phyloP scores from a whole-genome alignment of 1,139 yeast genomes.

The Hyphopichia pseudoburtonii region DNA sequence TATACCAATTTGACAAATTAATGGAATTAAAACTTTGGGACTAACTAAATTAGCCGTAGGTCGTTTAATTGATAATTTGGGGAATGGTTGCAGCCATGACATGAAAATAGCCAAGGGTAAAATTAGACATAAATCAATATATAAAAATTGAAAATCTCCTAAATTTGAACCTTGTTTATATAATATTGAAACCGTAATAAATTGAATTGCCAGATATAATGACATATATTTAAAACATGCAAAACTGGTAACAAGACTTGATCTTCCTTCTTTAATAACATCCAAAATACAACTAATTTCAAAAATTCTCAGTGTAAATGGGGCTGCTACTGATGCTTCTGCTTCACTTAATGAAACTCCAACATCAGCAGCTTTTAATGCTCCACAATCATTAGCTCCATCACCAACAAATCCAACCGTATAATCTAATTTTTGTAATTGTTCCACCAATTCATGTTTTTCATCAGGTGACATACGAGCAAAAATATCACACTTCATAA shows the following conservation, averaged over 20 bases:
- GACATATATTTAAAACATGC: slow-evolving; percentile 98
- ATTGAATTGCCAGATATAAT: slow-evolving; percentile 93
- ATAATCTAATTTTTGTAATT: slow-evolving; percentile 78
- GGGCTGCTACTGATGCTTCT: slow-evolving; percentile 98
- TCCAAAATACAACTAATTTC: slow-evolving; percentile 91
- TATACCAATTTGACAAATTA: slow-evolving; percentile 68
- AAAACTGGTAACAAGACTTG: slow-evolving; percentile 90
- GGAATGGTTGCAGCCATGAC: slow-evolving; percentile 93
- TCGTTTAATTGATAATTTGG: slow-evolving; percentile 60
- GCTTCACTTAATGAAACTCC: slow-evolving; percentile 96
- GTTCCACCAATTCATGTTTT: slow-evolving; percentile 91
- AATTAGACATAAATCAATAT: slow-evolving; percentile 86
- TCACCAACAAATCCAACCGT: slow-evolving; percentile 98
- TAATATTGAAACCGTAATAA: slow-evolving; percentile 77
- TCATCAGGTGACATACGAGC: slow-evolving; percentile 99
- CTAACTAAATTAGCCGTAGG: slow-evolving; percentile 95
- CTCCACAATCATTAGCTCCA: slow-evolving; percentile 98
- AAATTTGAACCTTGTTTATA: slow-evolving; percentile 88
- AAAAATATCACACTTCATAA: slow-evolving; percentile 74
- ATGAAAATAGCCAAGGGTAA: slow-evolving; percentile 92
- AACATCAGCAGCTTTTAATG: slow-evolving; percentile 94
- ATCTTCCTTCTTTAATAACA: slow-evolving; percentile 91
- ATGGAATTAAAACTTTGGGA: slow-evolving; percentile 78
- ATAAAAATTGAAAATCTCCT: slow-evolving; percentile 96
- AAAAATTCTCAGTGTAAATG: slow-evolving; percentile 86